Conservation (phyloP, 202 grass and related monocot species). For the Elaeis oleifera region DNA sequence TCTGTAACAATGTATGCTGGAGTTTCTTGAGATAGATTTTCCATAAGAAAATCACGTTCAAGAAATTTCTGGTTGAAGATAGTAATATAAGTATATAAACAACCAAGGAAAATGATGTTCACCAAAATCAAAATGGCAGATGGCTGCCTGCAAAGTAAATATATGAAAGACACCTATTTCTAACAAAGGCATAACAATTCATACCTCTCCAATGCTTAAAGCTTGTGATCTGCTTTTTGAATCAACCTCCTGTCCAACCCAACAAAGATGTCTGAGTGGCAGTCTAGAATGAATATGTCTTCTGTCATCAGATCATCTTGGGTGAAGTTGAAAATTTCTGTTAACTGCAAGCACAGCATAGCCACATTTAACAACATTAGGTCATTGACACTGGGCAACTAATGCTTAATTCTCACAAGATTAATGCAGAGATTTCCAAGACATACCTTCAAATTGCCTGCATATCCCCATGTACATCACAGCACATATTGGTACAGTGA, state of each 20-base stretch:
- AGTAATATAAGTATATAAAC: not conserved
- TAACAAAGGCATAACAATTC: not conserved
- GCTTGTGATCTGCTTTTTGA: conserved; percentile 61
- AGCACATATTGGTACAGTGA: conserved; percentile 20
- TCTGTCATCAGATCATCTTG: conserved; percentile 99
- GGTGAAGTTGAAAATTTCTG: conserved; percentile 90
- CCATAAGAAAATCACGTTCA: conserved; percentile 84
- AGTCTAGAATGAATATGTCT: conserved; percentile 92
- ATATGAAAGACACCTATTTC: conserved; percentile 4
- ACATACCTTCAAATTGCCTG: conserved; percentile 91
- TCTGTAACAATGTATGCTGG: conserved; percentile 65
- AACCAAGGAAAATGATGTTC: not conserved
- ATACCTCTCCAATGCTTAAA: conserved; percentile 91
- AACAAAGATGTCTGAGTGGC: conserved; percentile 71
- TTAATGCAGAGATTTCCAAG: conserved; percentile 17
- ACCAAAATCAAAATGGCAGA: not conserved
- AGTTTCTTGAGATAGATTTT: conserved; percentile 58
- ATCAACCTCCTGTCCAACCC: conserved; percentile 79
- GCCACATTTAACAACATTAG: conserved; percentile 10
- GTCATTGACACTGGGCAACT: conserved; percentile 6
- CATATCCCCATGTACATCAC: conserved; percentile 22
- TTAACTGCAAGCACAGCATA: conserved; percentile 53
- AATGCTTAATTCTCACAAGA: conserved; percentile 13
- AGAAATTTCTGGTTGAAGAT: conserved; percentile 61
- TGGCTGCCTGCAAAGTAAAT: not conserved